Evolutionary conservation across 163 green algal genomes (phyloP).

Genomic region (Prototheca wickerhamii): DNA sequence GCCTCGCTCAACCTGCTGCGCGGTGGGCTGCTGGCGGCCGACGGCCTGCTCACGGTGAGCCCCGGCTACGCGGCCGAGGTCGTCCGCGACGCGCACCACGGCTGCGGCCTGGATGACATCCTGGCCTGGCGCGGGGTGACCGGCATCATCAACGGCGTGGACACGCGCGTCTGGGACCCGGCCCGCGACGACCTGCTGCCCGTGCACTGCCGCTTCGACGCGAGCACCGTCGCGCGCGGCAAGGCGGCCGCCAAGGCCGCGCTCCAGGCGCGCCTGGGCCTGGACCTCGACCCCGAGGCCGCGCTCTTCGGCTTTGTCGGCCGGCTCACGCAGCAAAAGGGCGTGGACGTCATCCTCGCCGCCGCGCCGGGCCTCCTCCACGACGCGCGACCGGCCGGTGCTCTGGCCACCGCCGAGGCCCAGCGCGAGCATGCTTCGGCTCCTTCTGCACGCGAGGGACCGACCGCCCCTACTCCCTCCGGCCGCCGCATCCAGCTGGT

Average conservation of each 20-base stretch:
- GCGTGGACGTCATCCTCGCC: slow-evolving; percentile 71
- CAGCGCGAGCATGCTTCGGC: not conserved
- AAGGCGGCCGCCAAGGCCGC: slow-evolving; percentile 61
- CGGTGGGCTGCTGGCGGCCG: slow-evolving; percentile 42
- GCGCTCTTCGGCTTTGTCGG: slow-evolving; percentile 74
- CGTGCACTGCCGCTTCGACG: slow-evolving; percentile 31
- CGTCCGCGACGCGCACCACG: slow-evolving; percentile 6
- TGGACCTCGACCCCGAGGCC: slow-evolving; percentile 30
- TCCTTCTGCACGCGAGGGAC: not conserved
- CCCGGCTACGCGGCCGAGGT: slow-evolving; percentile 65
- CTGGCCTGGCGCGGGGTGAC: slow-evolving; percentile 23
- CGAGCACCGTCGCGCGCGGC: slow-evolving; percentile 10
- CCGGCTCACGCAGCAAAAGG: slow-evolving; percentile 78
- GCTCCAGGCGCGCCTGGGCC: slow-evolving; percentile 52
- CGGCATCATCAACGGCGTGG: slow-evolving; percentile 80
- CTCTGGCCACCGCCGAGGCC: not conserved
- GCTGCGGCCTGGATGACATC: slow-evolving; percentile 32
- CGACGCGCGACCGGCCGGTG: not conserved
- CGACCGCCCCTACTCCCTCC: too few species aligned
- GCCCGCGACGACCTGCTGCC: slow-evolving; percentile 50
- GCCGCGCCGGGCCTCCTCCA: slow-evolving; percentile 52
- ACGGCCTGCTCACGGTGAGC: slow-evolving; percentile 72
- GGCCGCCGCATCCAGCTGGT: slow-evolving; percentile 45
- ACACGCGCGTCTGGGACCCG: slow-evolving; percentile 63
- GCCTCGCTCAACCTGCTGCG: slow-evolving; percentile 55